These are phyloP conservation scores for Dryadomyces sulphureus DNA, from an alignment of 2,329 filamentous ascomycete species.

Conservation along the genomic window DNA sequence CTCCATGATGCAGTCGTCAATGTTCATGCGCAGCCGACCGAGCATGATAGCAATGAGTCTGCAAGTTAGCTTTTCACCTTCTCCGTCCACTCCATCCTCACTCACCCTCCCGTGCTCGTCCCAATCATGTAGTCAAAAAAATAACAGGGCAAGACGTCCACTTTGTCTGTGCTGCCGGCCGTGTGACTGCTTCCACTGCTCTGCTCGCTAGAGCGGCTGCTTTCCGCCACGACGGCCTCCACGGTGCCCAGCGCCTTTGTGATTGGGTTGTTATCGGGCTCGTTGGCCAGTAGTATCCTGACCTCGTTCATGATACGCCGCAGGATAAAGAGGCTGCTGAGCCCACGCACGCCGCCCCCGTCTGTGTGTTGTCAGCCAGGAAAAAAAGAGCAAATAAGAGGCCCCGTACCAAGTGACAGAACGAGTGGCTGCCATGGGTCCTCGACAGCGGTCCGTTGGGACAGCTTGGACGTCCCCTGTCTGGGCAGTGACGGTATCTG, in stretches of 20 bases:
- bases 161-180: background rate
- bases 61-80: background rate
- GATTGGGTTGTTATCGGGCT: background rate
- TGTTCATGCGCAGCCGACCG: constrained; percentile 4
- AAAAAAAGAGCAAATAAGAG: too few relatives aligned
- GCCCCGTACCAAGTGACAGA: background rate
- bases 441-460: too few relatives aligned
- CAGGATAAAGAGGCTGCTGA: background rate
- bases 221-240: too few relatives aligned
- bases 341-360: background rate
- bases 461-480: too few relatives aligned
- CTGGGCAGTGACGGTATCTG: too few relatives aligned
- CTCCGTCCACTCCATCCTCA: background rate
- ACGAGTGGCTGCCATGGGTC: background rate
- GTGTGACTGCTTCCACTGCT: background rate
- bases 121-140: constrained; percentile 5
- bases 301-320: background rate
- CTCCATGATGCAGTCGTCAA: constrained; percentile 5
- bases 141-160: constrained; percentile 4
- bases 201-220: too few relatives aligned
- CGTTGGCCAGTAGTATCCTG: background rate
- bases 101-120: constrained; percentile 6
- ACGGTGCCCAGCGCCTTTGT: background rate
- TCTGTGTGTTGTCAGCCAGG: constrained; percentile 4
- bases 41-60: constrained; percentile 7